Conservation (phyloP, 352 stramenopile genomes). For the Pythium coloratum region DNA sequence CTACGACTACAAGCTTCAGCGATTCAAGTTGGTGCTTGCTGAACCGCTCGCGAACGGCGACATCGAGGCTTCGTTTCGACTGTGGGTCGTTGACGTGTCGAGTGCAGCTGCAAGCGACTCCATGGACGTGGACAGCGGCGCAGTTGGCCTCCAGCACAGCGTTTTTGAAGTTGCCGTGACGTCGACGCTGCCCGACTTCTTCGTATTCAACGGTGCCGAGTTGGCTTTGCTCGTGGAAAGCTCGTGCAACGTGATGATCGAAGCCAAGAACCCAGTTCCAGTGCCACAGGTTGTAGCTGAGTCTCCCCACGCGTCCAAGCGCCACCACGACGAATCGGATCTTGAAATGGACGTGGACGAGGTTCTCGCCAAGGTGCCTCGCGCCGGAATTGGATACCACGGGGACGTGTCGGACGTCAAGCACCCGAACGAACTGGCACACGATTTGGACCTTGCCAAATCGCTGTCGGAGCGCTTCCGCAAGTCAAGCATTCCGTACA, state of each 20-base stretch:
- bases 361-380: slow-evolving; percentile 62
- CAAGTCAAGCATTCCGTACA: slow-evolving; percentile 79
- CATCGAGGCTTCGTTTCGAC: slow-evolving; percentile 48
- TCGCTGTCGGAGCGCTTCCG: slow-evolving; percentile 71
- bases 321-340: slow-evolving; percentile 51
- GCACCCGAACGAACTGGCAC: slow-evolving; percentile 44
- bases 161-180: slow-evolving; percentile 46
- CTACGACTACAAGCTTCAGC: slow-evolving; percentile 43
- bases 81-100: slow-evolving; percentile 47
- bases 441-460: slow-evolving; percentile 41
- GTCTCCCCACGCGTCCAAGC: slow-evolving; percentile 32
- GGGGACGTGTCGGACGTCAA: slow-evolving; percentile 64
- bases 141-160: slow-evolving; percentile 40
- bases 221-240: slow-evolving; percentile 65
- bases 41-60: slow-evolving; percentile 46
- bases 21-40: slow-evolving; percentile 47
- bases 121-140: slow-evolving; percentile 40
- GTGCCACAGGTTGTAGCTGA: neutral
- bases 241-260: slow-evolving; percentile 49
- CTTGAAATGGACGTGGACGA: slow-evolving; percentile 57
- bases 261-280: slow-evolving; percentile 15
- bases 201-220: slow-evolving; percentile 45
- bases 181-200: slow-evolving; percentile 50
- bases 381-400: slow-evolving; percentile 77
- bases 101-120: slow-evolving; percentile 15